Evolutionary conservation across 139 green algal species (phyloP), one percentile per base, ranked within the genome.

Genomic region (Coccomyxa sp.): DNA sequence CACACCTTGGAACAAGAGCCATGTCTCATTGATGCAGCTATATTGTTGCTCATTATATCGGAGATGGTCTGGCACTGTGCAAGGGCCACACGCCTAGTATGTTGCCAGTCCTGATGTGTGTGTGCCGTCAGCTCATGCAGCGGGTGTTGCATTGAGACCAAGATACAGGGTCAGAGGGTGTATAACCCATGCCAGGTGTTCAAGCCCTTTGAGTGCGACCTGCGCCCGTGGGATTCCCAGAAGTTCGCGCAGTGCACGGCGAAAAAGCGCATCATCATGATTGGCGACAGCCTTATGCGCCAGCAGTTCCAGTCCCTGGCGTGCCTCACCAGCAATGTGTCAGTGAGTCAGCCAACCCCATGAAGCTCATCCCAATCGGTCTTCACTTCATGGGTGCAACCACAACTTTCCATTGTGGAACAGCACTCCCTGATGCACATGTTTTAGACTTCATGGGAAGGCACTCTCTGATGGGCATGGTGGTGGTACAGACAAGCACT

Each of bases 121-220:
- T 6, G 5, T 31, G 22, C 18, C 50, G 27, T 12, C 5, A 3
- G 50, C 50, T 3, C 50, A 64, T 64, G 50, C 50, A 64, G 27
- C 18, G 50, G 18, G 50, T 18, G 44, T 14, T 14, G 14, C 10
- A 58, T 14, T 27, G 12, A 27, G 44, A 58, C 44, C 14, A 10
- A 58, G 44, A 58, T 58, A 64, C 3, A 31, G 50, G 50, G 2
- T 18, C 18, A 31, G 50, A 18, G 22, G 5, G 1, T 64, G 50
- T n/a, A n/a, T n/a, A n/a, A n/a, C n/a, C n/a, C n/a, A n/a, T n/a
- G 27, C 50, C 64, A 71, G 64, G 64, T 71, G 64, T 71, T 71
- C n/a, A 36, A 38, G 64, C 64, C 64, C 12, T 36, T 37, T 5
- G 29, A 71, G 24, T 71, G 64, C 64, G 7, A 71, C 2, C 64